Base-by-base conservation (phyloP, 2,329 filamentous ascomycete genomes). In the Chrysoporthe puriensis region DNA sequence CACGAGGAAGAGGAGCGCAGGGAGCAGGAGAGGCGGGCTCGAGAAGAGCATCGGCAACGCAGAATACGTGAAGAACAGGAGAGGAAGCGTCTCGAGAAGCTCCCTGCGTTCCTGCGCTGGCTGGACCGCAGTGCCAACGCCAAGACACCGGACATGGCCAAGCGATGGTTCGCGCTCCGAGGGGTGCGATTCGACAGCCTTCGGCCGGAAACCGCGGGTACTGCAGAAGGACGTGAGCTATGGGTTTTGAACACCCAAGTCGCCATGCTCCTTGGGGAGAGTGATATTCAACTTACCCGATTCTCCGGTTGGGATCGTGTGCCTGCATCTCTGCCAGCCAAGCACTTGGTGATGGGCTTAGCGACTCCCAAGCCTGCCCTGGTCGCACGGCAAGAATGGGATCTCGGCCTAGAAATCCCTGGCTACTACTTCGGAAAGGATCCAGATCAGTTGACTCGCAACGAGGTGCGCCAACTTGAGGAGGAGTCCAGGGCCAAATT, bases 201-300 rank as follows among this genome's bases (percentile, higher is more conserved):
- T 66, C 82, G 82, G 16, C 82, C 83, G 3, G 81, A 82, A 42
- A 79, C 83, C 16, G 86, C 83, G 6, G 84, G 84, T 8, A 85
- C 83, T 13, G 72, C 82, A 1, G 84, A 83, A 59, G 88, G 87
- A n/a, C 83, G 87, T 62, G 88, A 90, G 72, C 87, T 88, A 71
- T 91, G 88, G 88, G 77, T 90, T 66, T 82, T 90, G 62, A 91
- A 90, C 72, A 87, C 85, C 3, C 86, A 90, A 66, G 87, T 85
- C 62, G 88, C 88, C 9, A 78, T 90, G 16, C 81, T 91, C 9
- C 79, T 91, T 1, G 88, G 88, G 16, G 87, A 90, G 73, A 90
- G 89, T 73, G 88, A 91, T 71, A 77, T 89, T 26, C 79, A 81
- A 16, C 80, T 91, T 3, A 85, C 86, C 16, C 81, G 83, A 80